Evolutionary conservation across 1,284 basidiomycete species (phyloP).

Genomic region (Schizopora paradoxa): DNA sequence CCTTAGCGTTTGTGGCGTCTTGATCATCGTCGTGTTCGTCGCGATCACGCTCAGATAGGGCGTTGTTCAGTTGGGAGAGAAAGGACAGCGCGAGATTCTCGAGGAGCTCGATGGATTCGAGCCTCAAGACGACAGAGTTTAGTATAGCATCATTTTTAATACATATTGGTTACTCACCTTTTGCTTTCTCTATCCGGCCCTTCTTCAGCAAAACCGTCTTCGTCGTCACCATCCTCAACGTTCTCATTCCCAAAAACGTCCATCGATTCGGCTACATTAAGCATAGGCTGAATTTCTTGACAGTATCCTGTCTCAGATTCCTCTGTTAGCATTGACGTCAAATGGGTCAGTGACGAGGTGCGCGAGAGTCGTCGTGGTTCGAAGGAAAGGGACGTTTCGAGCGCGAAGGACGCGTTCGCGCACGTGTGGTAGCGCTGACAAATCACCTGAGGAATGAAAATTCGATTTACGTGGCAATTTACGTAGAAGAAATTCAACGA

Average conservation of each 20-base stretch:
- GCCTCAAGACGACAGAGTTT: slow-evolving; percentile 1
- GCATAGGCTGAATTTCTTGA: neutral
- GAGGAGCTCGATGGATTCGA: slow-evolving; percentile 23
- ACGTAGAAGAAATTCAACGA: too few relatives aligned
- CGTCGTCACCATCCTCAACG: neutral
- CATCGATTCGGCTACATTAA: neutral
- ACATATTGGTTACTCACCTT: neutral
- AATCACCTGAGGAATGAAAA: too few relatives aligned
- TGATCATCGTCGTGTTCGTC: slow-evolving; percentile 12
- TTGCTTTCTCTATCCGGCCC: neutral
- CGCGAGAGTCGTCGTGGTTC: too few relatives aligned
- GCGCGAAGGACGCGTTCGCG: too few relatives aligned
- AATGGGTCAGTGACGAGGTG: too few relatives aligned
- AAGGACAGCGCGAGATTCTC: slow-evolving; percentile 51
- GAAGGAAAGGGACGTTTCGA: too few relatives aligned
- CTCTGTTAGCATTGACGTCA: too few relatives aligned
- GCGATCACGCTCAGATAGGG: slow-evolving; percentile 19
- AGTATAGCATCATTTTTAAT: too few relatives aligned
- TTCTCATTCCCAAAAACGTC: neutral
- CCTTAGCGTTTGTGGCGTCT: neutral
- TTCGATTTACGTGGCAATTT: too few relatives aligned
- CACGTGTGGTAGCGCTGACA: too few relatives aligned
- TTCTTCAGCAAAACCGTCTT: neutral
- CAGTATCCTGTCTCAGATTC: too few relatives aligned
- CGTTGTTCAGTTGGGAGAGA: slow-evolving; percentile 42